These are phyloP conservation scores for Diaporthe humulicola DNA, from an alignment of 2,329 filamentous ascomycete species.

Conservation along the genomic window DNA sequence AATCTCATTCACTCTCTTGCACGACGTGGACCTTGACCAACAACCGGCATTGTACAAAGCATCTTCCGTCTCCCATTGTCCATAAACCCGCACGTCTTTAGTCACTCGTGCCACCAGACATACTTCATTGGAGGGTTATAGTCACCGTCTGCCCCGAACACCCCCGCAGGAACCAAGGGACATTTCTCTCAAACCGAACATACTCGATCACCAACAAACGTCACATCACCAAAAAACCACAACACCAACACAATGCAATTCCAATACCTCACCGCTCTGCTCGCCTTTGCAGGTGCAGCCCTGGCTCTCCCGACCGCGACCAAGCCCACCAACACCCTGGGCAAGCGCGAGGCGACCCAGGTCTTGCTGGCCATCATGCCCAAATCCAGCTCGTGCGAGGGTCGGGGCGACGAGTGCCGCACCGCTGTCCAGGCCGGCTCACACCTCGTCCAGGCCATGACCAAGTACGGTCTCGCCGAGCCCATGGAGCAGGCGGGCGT, in stretches of 20 bases:
- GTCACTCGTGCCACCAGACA: not conserved
- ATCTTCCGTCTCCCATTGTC: constrained; percentile 3
- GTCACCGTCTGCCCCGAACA: not conserved
- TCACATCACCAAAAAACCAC: not conserved
- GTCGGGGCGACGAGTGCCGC: constrained; percentile 70
- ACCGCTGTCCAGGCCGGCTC: constrained; percentile 73
- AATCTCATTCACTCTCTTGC: constrained; percentile 5
- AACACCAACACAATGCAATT: constrained; percentile 46
- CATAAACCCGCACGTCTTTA: not conserved
- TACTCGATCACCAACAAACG: not conserved
- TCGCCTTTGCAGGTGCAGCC: constrained; percentile 46
- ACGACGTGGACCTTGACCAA: not conserved
- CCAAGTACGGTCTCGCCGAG: constrained; percentile 66
- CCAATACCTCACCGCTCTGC: constrained; percentile 43
- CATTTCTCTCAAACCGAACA: not conserved
- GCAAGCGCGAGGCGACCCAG: constrained; percentile 46
- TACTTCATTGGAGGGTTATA: not conserved
- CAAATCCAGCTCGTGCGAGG: constrained; percentile 64
- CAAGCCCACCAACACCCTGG: constrained; percentile 34
- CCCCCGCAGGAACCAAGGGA: not conserved
- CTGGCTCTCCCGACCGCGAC: constrained; percentile 42
- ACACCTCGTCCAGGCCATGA: constrained; percentile 68
- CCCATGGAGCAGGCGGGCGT: constrained; percentile 76
- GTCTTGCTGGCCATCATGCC: constrained; percentile 70
- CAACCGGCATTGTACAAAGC: constrained; percentile 18